phyloP scores from a whole-genome alignment of 2,329 filamentous ascomycete genomes.

The Cladophialophora chaetospira region DNA sequence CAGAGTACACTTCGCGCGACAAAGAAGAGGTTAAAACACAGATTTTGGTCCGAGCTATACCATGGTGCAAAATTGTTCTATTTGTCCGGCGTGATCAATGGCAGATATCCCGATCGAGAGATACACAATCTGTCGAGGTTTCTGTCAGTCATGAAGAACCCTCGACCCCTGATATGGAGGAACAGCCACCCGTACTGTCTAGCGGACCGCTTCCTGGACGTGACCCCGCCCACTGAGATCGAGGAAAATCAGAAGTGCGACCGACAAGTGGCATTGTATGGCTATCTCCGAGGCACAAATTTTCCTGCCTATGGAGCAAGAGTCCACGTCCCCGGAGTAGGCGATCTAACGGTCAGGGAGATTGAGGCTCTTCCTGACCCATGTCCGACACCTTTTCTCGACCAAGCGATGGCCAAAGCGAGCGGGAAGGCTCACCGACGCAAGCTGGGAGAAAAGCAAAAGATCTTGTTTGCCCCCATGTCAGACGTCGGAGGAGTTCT shows the following conservation, averaged over 20 bases:
- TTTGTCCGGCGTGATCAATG: constrained; percentile 93
- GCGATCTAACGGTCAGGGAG: constrained; percentile 78
- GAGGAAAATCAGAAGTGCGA: constrained; percentile 89
- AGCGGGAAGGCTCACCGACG: constrained; percentile 79
- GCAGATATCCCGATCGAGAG: constrained; percentile 93
- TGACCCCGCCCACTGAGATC: constrained; percentile 88
- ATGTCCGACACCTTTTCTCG: constrained; percentile 89
- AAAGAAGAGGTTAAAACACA: constrained; percentile 93
- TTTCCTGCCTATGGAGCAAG: constrained; percentile 82
- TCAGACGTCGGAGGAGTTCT: constrained; percentile 94
- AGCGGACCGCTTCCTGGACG: constrained; percentile 90
- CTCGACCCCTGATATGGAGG: constrained; percentile 90
- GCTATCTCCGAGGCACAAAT: constrained; percentile 92
- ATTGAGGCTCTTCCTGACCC: constrained; percentile 92
- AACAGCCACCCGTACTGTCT: constrained; percentile 94
- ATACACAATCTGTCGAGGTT: constrained; percentile 95
- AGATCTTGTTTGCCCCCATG: constrained; percentile 95
- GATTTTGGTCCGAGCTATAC: constrained; percentile 96
- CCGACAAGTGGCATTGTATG: constrained; percentile 85
- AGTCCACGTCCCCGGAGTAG: constrained; percentile 89
- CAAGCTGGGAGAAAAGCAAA: constrained; percentile 92
- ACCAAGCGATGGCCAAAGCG: constrained; percentile 81
- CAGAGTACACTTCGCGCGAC: constrained; percentile 88
- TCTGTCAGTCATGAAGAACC: constrained; percentile 98
- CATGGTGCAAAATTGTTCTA: constrained; percentile 97